These are phyloP conservation scores for Ogataea paradorogensis DNA, from an alignment of 805 yeast species.

Conservation along the genomic window DNA sequence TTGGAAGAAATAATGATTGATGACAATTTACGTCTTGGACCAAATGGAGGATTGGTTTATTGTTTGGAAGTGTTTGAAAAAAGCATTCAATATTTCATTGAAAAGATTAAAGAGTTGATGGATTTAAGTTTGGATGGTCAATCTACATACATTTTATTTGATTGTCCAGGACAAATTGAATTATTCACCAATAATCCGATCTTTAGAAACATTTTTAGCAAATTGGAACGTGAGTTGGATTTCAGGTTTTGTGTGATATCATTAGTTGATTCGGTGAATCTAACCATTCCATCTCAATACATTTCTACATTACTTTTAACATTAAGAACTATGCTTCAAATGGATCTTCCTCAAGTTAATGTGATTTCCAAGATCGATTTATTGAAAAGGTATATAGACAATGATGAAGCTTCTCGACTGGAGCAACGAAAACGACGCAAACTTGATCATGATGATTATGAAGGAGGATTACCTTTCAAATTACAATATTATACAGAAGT, in stretches of 20 bases:
- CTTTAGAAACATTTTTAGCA: conserved; percentile 61
- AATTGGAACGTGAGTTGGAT: conserved; percentile 59
- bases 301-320: conserved; percentile 77
- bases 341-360: conserved; percentile 90
- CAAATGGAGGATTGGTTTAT: conserved; percentile 85
- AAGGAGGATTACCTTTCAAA: conserved; percentile 74
- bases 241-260: conserved; percentile 82
- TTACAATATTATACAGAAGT: conserved; percentile 90
- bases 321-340: conserved; percentile 86
- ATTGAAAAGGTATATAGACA: conserved; percentile 49
- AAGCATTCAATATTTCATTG: conserved; percentile 56
- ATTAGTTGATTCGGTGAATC: conserved; percentile 74
- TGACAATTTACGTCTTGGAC: conserved; percentile 47
- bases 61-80: conserved; percentile 71
- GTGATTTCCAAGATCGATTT: conserved; percentile 90
- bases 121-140: conserved; percentile 38
- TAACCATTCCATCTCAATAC: conserved; percentile 87
- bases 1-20: conserved; percentile 60
- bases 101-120: conserved; percentile 55
- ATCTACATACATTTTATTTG: conserved; percentile 69
- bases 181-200: conserved; percentile 87
- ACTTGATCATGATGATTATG: conserved; percentile 8
- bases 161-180: conserved; percentile 96
- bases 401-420: conserved; percentile 22
- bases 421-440: conserved; percentile 21